A percentile compares a stretch with the other conserved stretches of the same genome.
Conservation (phyloP, 257 asterid species). For the Solanum pimpinellifolium region DNA sequence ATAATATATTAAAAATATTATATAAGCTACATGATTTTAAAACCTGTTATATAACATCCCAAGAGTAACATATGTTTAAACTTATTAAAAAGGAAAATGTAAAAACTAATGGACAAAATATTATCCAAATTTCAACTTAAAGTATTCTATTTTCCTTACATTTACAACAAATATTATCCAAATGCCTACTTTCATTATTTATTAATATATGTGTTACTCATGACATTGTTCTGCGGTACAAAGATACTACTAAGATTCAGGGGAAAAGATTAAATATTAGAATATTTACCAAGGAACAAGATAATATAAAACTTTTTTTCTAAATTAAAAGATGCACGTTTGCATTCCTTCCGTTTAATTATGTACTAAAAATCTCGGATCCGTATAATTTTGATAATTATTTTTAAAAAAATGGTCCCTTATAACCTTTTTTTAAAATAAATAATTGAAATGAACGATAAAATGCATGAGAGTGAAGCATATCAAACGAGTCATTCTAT, state of each 20-base stretch:
- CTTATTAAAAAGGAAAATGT: background rate
- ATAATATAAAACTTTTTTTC: background rate
- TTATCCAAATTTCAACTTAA: background rate
- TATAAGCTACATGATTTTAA: background rate
- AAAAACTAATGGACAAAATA: background rate
- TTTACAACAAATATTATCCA: background rate
- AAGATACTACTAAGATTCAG: background rate
- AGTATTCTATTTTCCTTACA: background rate
- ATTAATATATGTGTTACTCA: background rate
- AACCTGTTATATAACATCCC: background rate
- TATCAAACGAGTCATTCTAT: slow-evolving; percentile 19
- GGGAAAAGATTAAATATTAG: background rate
- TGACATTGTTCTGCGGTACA: background rate
- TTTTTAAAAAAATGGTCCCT: too few relatives aligned
- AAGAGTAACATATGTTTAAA: background rate
- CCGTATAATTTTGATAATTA: background rate
- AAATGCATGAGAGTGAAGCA: slow-evolving; percentile 53
- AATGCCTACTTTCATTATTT: background rate
- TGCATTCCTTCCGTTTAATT: background rate
- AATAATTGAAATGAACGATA: background rate
- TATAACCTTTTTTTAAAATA: background rate
- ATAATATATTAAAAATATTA: background rate
- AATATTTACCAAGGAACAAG: background rate
- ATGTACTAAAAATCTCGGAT: background rate
- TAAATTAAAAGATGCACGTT: background rate